Evolutionary conservation across 108 stramenopile species (phyloP), one percentile per base, ranked within the genome.

Genomic region (Nitzschia sp.): DNA sequence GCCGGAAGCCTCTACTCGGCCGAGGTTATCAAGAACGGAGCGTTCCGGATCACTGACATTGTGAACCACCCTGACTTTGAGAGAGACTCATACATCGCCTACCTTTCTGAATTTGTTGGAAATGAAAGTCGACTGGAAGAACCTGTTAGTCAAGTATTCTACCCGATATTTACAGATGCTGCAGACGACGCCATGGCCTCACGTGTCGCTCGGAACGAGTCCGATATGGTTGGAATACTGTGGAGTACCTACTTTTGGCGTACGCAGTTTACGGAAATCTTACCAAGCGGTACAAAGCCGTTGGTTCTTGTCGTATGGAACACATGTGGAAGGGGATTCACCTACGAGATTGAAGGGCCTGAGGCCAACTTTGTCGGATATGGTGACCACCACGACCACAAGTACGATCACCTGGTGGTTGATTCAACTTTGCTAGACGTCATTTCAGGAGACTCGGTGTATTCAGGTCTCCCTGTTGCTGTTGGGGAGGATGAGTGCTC

Each of bases 381-480:
- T 25, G 78, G 80, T 10, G 80, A 84, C 59, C n/a, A 34, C 25
- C 79, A 83, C 50, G 72, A 83, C 37, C 20, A 41, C 20, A 83
- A 74, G 17, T 83, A 69, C 44, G 53, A 74, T 29, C n/a, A 59
- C 8, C 46, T 61, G 6, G 54, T 38, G 14, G 29, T 34, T 34
- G 29, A 34, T 34, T 34, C 29, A 1, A 34, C 29, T 3, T 34
- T 34, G 29, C 1, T 34, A 3, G 29, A 34, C 1, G 29, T 34
- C 29, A 34, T 34, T 34, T 34, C 29, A 5, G 29, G 5, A 34
- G 29, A 34, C 5, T 54, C 62, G 1, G 17, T 52, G 14, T 67
- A 67, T 6, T 68, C 71, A 6, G 73, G 65, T 8, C 37, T 67
- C 10, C 19, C 43, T 14, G 12, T 69, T 3, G 70, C 57, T 0